Conservation (phyloP, 2,329 filamentous ascomycete genomes). For the Pezizomycotina sp. region DNA sequence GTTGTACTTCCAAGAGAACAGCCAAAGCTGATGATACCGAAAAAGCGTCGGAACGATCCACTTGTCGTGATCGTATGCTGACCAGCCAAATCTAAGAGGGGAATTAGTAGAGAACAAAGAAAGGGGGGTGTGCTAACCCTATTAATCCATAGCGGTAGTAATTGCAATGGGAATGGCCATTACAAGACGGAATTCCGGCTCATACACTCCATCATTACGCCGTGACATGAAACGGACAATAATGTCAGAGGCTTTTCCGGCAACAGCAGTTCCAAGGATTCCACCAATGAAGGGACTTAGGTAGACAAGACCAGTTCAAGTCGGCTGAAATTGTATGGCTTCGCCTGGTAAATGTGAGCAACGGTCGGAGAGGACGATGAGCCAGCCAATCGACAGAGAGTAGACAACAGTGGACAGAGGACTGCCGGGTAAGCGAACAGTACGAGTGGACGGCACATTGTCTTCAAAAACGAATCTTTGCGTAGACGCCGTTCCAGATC, state of each 20-base stretch:
- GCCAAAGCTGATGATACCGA: conserved; percentile 80
- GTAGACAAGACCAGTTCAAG: conserved; percentile 72
- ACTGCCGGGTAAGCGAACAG: conserved; percentile 77
- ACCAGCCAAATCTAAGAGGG: conserved; percentile 59
- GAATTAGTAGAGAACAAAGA: not conserved
- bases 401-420: conserved; percentile 74
- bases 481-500: conserved; percentile 64
- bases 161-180: conserved; percentile 71
- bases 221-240: conserved; percentile 68
- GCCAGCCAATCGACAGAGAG: conserved; percentile 76
- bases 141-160: conserved; percentile 71
- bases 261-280: conserved; percentile 77
- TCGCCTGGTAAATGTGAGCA: conserved; percentile 55
- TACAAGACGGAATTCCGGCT: conserved; percentile 79
- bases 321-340: conserved; percentile 63
- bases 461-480: conserved; percentile 62
- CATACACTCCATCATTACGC: conserved; percentile 82
- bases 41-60: conserved; percentile 92
- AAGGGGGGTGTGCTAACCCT: conserved; percentile 34
- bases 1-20: conserved; percentile 83
- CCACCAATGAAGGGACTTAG: conserved; percentile 79
- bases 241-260: conserved; percentile 71
- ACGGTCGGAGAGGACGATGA: conserved; percentile 87
- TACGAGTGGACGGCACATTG: conserved; percentile 64
- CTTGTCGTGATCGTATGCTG: conserved; percentile 50